These are phyloP conservation scores for Pyricularia grisea DNA, from an alignment of 2,329 filamentous ascomycete species.

Conservation along the genomic window DNA sequence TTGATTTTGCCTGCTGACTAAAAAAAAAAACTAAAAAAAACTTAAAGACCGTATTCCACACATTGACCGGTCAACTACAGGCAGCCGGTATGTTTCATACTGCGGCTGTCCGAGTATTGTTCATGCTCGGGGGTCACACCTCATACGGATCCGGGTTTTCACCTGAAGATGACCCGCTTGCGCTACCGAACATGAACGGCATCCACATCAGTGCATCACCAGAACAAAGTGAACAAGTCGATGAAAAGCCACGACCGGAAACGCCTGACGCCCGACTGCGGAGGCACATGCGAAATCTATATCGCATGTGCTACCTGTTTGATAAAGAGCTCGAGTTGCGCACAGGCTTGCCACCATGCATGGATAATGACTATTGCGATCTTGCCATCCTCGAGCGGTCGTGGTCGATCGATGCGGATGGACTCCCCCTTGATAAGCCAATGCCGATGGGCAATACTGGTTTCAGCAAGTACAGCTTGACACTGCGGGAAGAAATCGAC, in stretches of 20 bases:
- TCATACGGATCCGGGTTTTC: neutral
- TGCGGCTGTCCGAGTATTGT: slow-evolving; percentile 35
- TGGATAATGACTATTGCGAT: slow-evolving; percentile 42
- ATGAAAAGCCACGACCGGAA: neutral
- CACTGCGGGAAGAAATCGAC: slow-evolving; percentile 12
- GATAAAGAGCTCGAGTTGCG: slow-evolving; percentile 48
- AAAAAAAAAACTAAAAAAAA: too few species aligned
- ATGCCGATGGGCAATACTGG: neutral
- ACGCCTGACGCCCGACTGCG: slow-evolving; percentile 16
- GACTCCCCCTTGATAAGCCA: slow-evolving; percentile 12
- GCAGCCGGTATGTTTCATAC: slow-evolving; percentile 32
- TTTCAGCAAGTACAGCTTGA: neutral
- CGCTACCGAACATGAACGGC: neutral
- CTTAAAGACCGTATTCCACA: neutral
- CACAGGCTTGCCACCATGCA: slow-evolving; percentile 40
- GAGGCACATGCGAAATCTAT: slow-evolving; percentile 29
- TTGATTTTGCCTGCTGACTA: neutral
- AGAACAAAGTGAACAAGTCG: neutral
- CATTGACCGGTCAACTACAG: slow-evolving; percentile 23
- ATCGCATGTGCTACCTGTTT: slow-evolving; percentile 45
- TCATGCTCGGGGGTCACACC: slow-evolving; percentile 30
- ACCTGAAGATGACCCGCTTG: neutral
- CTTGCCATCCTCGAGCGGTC: slow-evolving; percentile 35
- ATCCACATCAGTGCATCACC: neutral
- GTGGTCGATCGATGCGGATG: slow-evolving; percentile 17